Evolutionary conservation across 2,329 filamentous ascomycete genomes (phyloP), one percentile per base, ranked within the genome.

Genomic region (Penicillium sp.): DNA sequence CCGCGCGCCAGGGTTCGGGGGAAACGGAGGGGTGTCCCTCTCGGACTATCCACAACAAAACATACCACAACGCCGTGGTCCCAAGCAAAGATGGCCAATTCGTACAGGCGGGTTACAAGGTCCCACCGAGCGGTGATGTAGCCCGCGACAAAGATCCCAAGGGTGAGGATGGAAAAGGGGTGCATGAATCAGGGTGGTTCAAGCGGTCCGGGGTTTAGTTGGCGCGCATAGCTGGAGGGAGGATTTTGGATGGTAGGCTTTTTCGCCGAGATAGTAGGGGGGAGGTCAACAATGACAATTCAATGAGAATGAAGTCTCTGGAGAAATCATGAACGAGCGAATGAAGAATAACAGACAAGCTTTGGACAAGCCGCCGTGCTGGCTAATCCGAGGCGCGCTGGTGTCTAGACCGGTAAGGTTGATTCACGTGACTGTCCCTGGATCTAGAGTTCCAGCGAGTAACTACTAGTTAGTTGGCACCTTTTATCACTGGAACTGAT

Each of bases 81-180:
- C 92, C 93, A 97, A 68, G 96, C 95, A 77, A 98, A 99, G 66
- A 96, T 90, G 68, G 92, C 90, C 71, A 99, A 87, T 80, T 99
- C 94, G 89, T 97, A 96, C 71, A 98, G 85, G 72, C 93, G 89
- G 70, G 94, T 97, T 68, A 97, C 92, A 64, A 99, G 88, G 80
- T 98, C 95, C 93, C 95, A 99, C 83, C 95, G 90, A 75, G 95
- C 95, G 80, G 95, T 99, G 78, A 94, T 98, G 85, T 99, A 99
- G 79, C 95, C 95, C 82, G 95, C 94, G 85, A 98, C 90, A 83
- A 99, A 99, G 82, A 99, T 97, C 81, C 90, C 92, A 81, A 96
- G 88, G 73, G 93, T 96, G 78, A 97, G 86, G 77, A 94, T 83
- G 65, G 94, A 98, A 83, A 98, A 97, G 73, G 93, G 92, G 92